Evolutionary conservation across 345 rosid species (phyloP), one percentile per base, ranked within the genome.

Genomic region (Populus nigra): DNA sequence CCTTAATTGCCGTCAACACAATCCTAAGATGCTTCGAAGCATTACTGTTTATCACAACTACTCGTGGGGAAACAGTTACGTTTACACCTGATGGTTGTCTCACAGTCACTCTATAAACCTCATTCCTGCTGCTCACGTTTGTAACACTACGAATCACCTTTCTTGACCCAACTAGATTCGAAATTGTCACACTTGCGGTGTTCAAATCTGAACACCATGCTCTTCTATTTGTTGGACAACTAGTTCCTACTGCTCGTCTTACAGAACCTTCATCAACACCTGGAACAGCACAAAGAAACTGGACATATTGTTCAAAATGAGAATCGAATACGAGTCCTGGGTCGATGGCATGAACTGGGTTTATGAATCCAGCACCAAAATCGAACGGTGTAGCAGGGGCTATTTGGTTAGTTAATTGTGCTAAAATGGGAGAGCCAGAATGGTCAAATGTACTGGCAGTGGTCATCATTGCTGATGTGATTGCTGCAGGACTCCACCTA

Each of bases 391-490:
- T 85, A 65, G 87, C 88, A 41, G 73, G 81, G 27, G 45, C 74
- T 69, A 78, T 83, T 33, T 68, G 80, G 55, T 71, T 77, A 49
- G 75, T 63, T n/a, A 80, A 73, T 78, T 87, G 85, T 66, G 88
- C 90, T 63, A 79, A 59, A 71, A 87, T 77, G 15, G 84, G 84
- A 67, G 84, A 79, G 39, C 86, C 86, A n/a, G 72, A 81, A 39
- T 43, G 81, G 72, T 85, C 85, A 25, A 65, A 66, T 75, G 75
- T 76, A 62, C 83, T 81, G 0, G 90, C 90, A 18, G 85, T 83
- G 50, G 88, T 83, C 90, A 85, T 85, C 83, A 87, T 81, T 15
- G 90, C 88, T 29, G 88, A 83, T 45, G 84, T 75, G 71, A 87
- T 83, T 41, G 88, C 90, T 15, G 86, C 85, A n/a, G 88, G 90